Evolutionary conservation across 768 basidiomycete genomes (phyloP).

Genomic region (Scleroderma citrinum): DNA sequence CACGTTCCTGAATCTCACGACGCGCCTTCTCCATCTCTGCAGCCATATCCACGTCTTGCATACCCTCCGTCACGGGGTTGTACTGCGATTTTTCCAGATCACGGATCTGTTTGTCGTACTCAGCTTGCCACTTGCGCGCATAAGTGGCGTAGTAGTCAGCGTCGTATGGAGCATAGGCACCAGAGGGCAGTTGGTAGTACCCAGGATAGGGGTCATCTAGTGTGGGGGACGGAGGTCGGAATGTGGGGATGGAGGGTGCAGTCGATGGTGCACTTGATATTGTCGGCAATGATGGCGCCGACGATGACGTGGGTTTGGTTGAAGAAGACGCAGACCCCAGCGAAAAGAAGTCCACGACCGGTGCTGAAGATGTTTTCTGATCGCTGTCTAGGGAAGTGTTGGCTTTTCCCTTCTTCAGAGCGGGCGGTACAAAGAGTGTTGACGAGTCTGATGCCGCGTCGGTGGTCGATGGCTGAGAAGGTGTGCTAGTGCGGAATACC

Average conservation of each 20-base stretch:
- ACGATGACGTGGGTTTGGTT: not conserved
- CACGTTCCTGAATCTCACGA: slow-evolving; percentile 65
- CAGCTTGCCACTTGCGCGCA: slow-evolving; percentile 65
- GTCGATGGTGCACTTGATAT: slow-evolving; percentile 49
- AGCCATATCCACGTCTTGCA: slow-evolving; percentile 57
- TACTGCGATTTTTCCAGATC: slow-evolving; percentile 73
- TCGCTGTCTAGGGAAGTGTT: slow-evolving; percentile 51
- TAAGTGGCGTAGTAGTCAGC: slow-evolving; percentile 61
- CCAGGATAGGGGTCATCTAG: slow-evolving; percentile 77
- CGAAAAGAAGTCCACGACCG: slow-evolving; percentile 63
- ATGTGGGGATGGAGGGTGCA: slow-evolving; percentile 64
- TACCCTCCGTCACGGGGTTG: slow-evolving; percentile 34
- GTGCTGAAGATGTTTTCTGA: slow-evolving; percentile 21
- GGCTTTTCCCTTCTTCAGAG: slow-evolving; percentile 51
- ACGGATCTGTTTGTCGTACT: slow-evolving; percentile 66
- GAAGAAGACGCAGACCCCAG: slow-evolving; percentile 35
- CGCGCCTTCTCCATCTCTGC: slow-evolving; percentile 77
- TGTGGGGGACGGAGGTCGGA: slow-evolving; percentile 68
- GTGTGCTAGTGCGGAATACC: slow-evolving; percentile 41
- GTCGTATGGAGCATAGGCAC: slow-evolving; percentile 73
- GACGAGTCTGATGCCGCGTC: slow-evolving; percentile 15
- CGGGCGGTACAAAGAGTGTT: slow-evolving; percentile 52
- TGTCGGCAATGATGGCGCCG: slow-evolving; percentile 2
- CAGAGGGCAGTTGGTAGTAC: slow-evolving; percentile 80
- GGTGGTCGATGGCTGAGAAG: not conserved